phyloP scores from a whole-genome alignment of 2,329 filamentous ascomycete species.

The Cladosporium sp. region DNA sequence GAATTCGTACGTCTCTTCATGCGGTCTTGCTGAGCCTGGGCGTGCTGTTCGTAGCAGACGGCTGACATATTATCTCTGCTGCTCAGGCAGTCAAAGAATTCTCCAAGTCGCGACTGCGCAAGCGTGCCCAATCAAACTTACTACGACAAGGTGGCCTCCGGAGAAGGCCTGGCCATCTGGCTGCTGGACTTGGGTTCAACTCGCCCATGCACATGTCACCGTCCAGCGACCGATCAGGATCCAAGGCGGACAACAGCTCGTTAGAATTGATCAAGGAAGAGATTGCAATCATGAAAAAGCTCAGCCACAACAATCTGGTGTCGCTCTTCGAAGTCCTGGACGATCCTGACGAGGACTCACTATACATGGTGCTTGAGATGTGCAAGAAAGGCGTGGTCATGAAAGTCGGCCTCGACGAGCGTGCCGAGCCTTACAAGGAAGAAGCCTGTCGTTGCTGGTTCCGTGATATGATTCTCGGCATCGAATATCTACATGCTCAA shows the following conservation, averaged over 20 bases:
- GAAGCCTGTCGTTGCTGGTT: conserved; percentile 90
- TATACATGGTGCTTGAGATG: conserved; percentile 99
- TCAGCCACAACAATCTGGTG: conserved; percentile 93
- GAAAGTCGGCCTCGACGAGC: conserved; percentile 87
- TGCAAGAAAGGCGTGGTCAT: conserved; percentile 97
- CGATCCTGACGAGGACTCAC: conserved; percentile 89
- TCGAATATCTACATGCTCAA: conserved; percentile 94
- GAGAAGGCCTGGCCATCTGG: conserved; percentile 54
- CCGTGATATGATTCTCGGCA: conserved; percentile 87
- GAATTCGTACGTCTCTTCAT: conserved; percentile 74
- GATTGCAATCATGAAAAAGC: conserved; percentile 98
- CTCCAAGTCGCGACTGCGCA: conserved; percentile 86
- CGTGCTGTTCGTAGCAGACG: conserved; percentile 2
- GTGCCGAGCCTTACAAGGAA: conserved; percentile 76
- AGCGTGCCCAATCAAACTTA: conserved; percentile 86
- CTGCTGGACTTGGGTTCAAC: conserved; percentile 58
- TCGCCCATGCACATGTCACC: conserved; percentile 64
- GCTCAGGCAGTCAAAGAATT: conserved; percentile 94
- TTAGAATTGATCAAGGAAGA: conserved; percentile 90
- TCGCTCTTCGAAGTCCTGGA: conserved; percentile 91
- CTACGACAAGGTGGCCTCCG: conserved; percentile 61
- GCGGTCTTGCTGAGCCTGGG: not conserved
- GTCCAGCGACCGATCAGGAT: conserved; percentile 49
- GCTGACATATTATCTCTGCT: conserved; percentile 1
- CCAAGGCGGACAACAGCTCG: conserved; percentile 64